A percentile compares a stretch with the other conserved stretches of the same genome.
Evolutionary conservation across 2,329 filamentous ascomycete species (phyloP).

Genomic region (Colletotrichum spaethianum): DNA sequence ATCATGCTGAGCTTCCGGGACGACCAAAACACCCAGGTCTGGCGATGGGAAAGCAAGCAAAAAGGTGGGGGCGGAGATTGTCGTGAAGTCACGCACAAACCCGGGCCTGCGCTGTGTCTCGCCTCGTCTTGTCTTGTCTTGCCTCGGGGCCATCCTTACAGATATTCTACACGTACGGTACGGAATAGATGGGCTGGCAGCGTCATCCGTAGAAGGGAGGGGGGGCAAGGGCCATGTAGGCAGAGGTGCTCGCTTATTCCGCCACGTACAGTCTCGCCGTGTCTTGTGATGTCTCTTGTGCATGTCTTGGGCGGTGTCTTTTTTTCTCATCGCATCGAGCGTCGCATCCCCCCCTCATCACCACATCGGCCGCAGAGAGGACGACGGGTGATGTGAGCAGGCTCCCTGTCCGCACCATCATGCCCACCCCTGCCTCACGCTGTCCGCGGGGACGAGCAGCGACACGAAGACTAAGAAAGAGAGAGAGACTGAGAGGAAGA

Average conservation of each 20-base stretch:
- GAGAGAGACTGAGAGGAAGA: too few relatives aligned
- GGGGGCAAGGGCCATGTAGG: not conserved
- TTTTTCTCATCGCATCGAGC: not conserved
- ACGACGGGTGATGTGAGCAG: not conserved
- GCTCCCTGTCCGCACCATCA: too few relatives aligned
- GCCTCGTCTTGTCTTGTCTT: constrained; percentile 17
- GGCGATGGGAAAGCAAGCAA: not conserved
- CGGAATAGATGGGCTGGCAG: constrained; percentile 10
- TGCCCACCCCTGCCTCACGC: too few relatives aligned
- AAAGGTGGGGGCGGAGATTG: not conserved
- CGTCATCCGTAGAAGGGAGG: not conserved
- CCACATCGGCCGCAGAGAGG: not conserved
- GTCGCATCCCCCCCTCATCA: not conserved
- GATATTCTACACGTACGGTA: constrained; percentile 24
- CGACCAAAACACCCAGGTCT: not conserved
- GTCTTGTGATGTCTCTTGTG: constrained; percentile 36
- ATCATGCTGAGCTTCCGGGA: not conserved
- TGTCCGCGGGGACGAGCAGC: too few relatives aligned
- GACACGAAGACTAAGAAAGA: too few relatives aligned
- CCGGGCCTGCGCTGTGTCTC: not conserved
- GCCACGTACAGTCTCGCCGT: constrained; percentile 8
- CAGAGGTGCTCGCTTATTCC: constrained; percentile 19
- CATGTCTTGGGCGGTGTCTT: constrained; percentile 1
- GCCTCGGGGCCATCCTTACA: constrained; percentile 26
- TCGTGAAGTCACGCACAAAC: not conserved